Evolutionary conservation across 1,139 yeast genomes (phyloP), one percentile per base, ranked within the genome.

Genomic region (Wickerhamiella pararugosa): DNA sequence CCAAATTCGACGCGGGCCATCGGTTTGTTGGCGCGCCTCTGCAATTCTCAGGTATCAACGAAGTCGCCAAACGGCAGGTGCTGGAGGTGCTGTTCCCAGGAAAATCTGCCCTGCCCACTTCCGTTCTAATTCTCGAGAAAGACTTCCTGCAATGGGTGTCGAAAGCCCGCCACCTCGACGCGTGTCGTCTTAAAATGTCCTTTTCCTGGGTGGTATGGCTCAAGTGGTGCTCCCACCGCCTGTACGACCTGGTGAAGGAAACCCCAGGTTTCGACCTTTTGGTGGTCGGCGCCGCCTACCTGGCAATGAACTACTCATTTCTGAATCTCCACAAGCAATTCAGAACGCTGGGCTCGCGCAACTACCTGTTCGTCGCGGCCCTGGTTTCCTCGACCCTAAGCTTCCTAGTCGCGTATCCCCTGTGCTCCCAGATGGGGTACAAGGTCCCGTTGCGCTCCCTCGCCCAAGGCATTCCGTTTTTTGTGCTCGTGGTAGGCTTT

Each of bases 401-500:
- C 7, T 81, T 90, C 56, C 67, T 87, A 50, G 74, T 83, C 53
- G 96, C 96, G 2, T 69, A 84, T 51, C 73, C 78, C 49, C 70
- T 86, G 29, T 74, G 84, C 29, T 59, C 61, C 37, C 52, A 53
- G 39, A 44, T 62, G 37, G 66, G 67, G 11, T 57, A 63, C n/a
- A 58, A 60, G 32, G 80, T 90, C 32, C 76, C 94, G 5, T 68
- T 84, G 45, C 65, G 82, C 47, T 76, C 86, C 47, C 68, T 90
- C 52, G 75, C 90, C 43, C 97, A 90, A 65, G 97, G 97, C 8
- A 66, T 90, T 40, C 98, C 98, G 26, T 90, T 90, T 61, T 70
- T 90, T 54, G 94, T 87, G 21, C 90, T 94, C 26, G 79, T 87
- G 7, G 76, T 90, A 55, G 98, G 98, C 1, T 90, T 90, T 63